Evolutionary conservation across 441 rosid species (phyloP).

Genomic region (Euphorbia corollata): DNA sequence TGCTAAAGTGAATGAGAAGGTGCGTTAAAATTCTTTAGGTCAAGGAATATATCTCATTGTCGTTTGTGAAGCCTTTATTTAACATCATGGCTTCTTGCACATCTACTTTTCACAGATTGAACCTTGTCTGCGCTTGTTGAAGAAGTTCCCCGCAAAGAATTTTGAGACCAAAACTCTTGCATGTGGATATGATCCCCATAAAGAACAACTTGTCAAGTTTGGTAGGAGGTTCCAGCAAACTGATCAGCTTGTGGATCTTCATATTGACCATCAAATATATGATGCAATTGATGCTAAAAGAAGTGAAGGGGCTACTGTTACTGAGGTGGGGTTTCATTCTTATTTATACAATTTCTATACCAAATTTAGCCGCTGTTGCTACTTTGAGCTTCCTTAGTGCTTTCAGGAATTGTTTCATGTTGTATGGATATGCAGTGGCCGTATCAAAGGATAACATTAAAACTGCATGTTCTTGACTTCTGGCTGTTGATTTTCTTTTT

Average conservation of each 20-base stretch:
- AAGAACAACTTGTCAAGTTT: constrained; percentile 41
- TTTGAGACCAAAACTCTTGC: constrained; percentile 35
- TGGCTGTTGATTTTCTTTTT: not conserved
- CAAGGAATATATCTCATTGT: not conserved
- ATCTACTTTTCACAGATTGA: constrained; percentile 51
- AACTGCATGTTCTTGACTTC: not conserved
- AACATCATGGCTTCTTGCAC: constrained; percentile 15
- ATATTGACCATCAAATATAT: constrained; percentile 80
- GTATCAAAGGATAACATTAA: constrained; percentile 1
- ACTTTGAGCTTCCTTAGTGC: not conserved
- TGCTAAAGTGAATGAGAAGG: constrained; percentile 31
- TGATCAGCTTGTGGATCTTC: constrained; percentile 79
- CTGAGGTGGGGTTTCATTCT: constrained; percentile 49
- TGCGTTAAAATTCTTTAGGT: not conserved
- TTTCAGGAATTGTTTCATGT: not conserved
- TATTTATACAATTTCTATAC: constrained; percentile 4
- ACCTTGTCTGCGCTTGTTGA: constrained; percentile 65
- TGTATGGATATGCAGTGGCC: not conserved
- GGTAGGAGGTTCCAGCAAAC: constrained; percentile 55
- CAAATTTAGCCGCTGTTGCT: not conserved
- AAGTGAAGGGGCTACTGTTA: constrained; percentile 57
- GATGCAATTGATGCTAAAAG: constrained; percentile 83
- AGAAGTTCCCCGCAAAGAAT: constrained; percentile 38
- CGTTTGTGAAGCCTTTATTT: constrained; percentile 7
- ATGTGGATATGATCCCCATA: constrained; percentile 33